Evolutionary conservation across 2,329 filamentous ascomycete genomes (phyloP).

Genomic region (Talaromyces sp.): DNA sequence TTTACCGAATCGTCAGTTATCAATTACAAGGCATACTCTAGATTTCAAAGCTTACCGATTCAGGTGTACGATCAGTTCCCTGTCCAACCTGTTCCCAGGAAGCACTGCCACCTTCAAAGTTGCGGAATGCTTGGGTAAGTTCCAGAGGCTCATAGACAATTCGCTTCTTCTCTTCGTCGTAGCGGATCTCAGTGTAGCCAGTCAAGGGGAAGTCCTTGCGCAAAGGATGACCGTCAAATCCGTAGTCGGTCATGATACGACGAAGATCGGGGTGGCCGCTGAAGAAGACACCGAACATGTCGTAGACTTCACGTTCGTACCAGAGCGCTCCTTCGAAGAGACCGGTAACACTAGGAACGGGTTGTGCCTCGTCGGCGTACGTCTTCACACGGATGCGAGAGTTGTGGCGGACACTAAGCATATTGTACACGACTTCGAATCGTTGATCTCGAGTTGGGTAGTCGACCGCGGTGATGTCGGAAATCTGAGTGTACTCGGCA

Average conservation of each 20-base stretch:
- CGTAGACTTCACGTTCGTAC: conserved; percentile 98
- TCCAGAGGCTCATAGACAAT: conserved; percentile 97
- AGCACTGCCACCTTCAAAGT: conserved; percentile 86
- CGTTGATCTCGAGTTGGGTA: conserved; percentile 93
- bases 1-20: conserved; percentile 1
- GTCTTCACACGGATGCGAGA: conserved; percentile 96
- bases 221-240: conserved; percentile 94
- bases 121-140: conserved; percentile 95
- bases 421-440: conserved; percentile 97
- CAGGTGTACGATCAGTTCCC: conserved; percentile 74
- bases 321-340: conserved; percentile 96
- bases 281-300: conserved; percentile 97
- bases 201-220: conserved; percentile 98
- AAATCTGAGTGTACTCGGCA: conserved; percentile 91
- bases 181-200: conserved; percentile 95
- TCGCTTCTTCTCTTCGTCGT: conserved; percentile 99
- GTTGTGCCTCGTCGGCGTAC: conserved; percentile 92
- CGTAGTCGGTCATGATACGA: conserved; percentile 99
- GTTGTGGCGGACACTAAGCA: conserved; percentile 94
- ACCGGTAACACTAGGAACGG: conserved; percentile 79
- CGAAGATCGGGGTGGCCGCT: conserved; percentile 89
- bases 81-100: conserved; percentile 65
- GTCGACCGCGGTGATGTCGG: conserved; percentile 89
- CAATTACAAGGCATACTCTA: conserved; percentile 7
- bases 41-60: conserved; percentile 47